Percentiles rank a stretch among this genome's conserved stretches.
Evolutionary conservation across 164 flowering plant genomes (phyloP).

Genomic region (Aristolochia contorta): DNA sequence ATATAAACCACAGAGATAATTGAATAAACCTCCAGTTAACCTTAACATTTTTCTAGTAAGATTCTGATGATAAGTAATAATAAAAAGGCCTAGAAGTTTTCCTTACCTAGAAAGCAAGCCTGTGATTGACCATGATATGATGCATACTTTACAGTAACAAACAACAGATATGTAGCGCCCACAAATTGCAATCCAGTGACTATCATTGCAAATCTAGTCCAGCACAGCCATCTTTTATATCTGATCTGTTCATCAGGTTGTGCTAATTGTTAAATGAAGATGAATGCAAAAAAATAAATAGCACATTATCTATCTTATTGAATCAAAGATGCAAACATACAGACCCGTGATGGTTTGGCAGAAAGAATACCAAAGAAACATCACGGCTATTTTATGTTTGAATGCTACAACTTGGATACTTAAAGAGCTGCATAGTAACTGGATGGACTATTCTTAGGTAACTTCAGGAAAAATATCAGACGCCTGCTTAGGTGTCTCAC

Average conservation of each 20-base stretch:
- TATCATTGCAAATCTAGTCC: constrained; percentile 53
- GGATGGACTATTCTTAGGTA: too few relatives aligned
- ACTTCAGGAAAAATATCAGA: too few relatives aligned
- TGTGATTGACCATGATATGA: constrained; percentile 24
- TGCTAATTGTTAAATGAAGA: not conserved
- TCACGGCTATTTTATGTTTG: too few relatives aligned
- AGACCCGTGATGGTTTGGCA: too few relatives aligned
- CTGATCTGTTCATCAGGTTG: constrained; percentile 33
- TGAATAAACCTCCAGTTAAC: not conserved
- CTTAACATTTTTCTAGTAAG: not conserved
- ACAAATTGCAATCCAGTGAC: constrained; percentile 51
- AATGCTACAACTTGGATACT: too few relatives aligned
- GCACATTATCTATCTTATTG: too few relatives aligned
- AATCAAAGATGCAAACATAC: too few relatives aligned
- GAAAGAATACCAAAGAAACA: too few relatives aligned
- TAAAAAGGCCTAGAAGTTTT: not conserved
- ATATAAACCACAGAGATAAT: not conserved
- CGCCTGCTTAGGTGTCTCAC: too few relatives aligned
- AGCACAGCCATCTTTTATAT: constrained; percentile 71
- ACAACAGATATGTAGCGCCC: constrained; percentile 45
- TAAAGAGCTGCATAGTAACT: too few relatives aligned
- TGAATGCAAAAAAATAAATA: not conserved
- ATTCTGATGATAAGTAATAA: not conserved
- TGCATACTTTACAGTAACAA: constrained; percentile 16
- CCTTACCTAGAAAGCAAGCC: constrained; percentile 39